Evolutionary conservation across 1,139 yeast species (phyloP), one percentile per base, ranked within the genome.

Genomic region (Pichia sp.): DNA sequence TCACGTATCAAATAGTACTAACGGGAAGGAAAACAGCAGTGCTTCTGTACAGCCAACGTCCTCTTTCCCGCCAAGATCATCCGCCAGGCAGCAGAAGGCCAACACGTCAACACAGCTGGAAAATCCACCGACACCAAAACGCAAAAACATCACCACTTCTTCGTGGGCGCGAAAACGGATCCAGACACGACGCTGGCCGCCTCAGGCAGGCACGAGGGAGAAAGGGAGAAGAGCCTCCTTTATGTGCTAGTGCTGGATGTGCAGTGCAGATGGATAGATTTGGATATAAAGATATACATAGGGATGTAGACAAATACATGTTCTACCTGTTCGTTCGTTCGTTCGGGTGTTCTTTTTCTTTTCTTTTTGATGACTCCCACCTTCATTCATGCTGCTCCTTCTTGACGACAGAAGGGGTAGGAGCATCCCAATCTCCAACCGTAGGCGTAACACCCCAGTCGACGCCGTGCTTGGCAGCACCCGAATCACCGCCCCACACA

Each of bases 341-440:
- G 45, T 19, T 16, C 16, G 11, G 5, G 5, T 4, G 30, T 40
- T 40, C 13, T 38, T 6, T 13, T 7, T 38, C 13, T 38, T 6
- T 40, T 40, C 23, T 40, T 40, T n/a, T n/a, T 40, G 19, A 26
- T 8, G 31, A 8, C 34, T n/a, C 26, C 8, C 16, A n/a, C 44
- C 8, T 8, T 47, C 59, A 64, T 40, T 65, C 67, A 29, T 46
- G 49, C 26, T 64, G 67, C 13, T 62, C 64, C 44, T 61, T 61
- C 16, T 51, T 52, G 1, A 52, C 45, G 13, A 29, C 38, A 5
- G 68, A 64, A 8, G 70, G 69, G 1, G 71, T 66, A 11, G 70
- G 70, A 6, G 70, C 70, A 51, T 67, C 69, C 70, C 71, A 67
- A 29, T 70, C 75, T 1, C 75, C 78, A 2, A 78, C 79, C 4